Base-by-base conservation (phyloP, 352 stramenopile genomes). In the Pythium coloratum region DNA sequence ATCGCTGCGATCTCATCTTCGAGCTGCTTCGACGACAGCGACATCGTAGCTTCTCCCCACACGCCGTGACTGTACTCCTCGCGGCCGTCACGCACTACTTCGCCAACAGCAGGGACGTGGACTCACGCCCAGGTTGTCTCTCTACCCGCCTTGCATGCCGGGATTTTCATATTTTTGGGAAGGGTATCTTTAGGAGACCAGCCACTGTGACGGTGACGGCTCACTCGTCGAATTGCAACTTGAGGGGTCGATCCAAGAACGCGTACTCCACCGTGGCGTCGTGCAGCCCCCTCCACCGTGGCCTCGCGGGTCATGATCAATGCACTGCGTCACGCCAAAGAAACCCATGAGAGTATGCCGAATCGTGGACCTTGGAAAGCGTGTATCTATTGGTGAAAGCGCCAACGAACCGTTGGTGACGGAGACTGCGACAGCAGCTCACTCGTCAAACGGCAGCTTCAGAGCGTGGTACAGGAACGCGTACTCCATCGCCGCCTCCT, bases 401-500 rank as follows among this genome's bases (percentile, higher is more conserved):
- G 20, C 20, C 20, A 24, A 24, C 20, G 20, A 24, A 24, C 20
- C 20, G 20, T 24, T 24, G 20, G 20, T 24, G 20, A 24, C 20
- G 20, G 20, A 24, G 20, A 24, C 20, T 24, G 20, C 20, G 20
- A 24, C 20, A 24, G 20, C 20, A 24, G 28, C 38, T 65, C 56
- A 63, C 34, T 73, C 55, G 8, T 73, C 32, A 53, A 83, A 84
- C 16, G 72, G 78, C 6, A 96, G 73, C 10, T 69, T 58, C 18
- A 96, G 55, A 3, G 85, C 82, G 59, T 83, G 78, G 68, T 92
- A 91, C 33, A 96, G 62, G 66, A 96, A 96, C n/a, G 86, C 82
- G 51, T 90, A 86, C 69, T 96, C 86, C 77, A 90, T 89, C 8
- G 86, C 86, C 54, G 76, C 84, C 50, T 90, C 84, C 46, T 94